phyloP scores from a whole-genome alignment of 2,329 filamentous ascomycete species.

The Botrytis squamosa region DNA sequence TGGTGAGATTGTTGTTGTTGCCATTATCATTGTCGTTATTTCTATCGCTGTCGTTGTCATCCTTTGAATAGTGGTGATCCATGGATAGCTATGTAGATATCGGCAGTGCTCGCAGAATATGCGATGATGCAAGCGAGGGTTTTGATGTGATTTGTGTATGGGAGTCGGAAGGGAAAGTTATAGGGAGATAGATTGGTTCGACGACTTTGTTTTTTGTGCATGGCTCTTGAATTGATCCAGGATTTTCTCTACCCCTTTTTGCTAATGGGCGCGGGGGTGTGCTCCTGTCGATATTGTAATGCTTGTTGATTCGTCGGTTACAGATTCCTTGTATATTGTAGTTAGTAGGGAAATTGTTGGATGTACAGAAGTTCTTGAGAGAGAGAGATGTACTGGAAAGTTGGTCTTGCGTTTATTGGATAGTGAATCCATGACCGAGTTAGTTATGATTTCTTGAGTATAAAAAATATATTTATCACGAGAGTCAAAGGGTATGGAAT shows the following conservation, averaged over 20 bases:
- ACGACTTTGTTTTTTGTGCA: background rate
- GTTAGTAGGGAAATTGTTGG: background rate
- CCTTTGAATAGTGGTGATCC: background rate
- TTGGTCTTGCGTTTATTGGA: background rate
- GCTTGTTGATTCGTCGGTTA: no score
- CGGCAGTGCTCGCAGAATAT: background rate
- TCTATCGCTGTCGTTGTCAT: background rate
- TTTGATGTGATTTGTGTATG: background rate
- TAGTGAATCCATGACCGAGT: background rate
- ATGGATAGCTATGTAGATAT: background rate
- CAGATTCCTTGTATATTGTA: background rate
- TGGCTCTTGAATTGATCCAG: no score
- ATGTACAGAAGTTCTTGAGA: background rate
- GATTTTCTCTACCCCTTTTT: no score
- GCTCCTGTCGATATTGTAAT: no score
- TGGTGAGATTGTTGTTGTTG: background rate
- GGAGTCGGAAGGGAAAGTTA: background rate
- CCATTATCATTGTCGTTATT: background rate
- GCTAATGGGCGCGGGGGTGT: no score
- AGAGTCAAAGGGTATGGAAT: no score
- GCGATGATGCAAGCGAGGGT: rapidly evolving
- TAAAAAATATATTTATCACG: no score
- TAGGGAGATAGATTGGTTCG: background rate
- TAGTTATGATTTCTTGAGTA: no score
- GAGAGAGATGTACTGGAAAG: no score